Conservation (phyloP, 768 basidiomycete genomes). For the Tricholoma flavovirens region DNA sequence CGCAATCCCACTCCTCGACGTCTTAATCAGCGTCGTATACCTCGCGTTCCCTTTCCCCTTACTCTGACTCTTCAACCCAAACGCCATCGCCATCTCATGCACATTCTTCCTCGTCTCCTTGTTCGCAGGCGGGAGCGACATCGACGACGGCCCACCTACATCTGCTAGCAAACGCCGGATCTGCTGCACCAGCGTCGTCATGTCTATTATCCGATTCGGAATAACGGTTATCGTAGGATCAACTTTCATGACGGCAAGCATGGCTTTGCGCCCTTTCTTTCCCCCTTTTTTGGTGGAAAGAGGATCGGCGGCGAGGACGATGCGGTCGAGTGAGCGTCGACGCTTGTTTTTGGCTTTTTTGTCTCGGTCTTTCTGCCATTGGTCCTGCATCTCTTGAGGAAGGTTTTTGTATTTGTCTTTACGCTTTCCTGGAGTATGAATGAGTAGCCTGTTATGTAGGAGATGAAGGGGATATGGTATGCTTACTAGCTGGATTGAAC, state of each 20-base stretch:
- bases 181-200: constrained; percentile 61
- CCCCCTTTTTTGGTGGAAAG: constrained; percentile 56
- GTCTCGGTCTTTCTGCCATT: constrained; percentile 77
- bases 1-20: constrained; percentile 45
- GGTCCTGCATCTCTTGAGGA: constrained; percentile 52
- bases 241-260: constrained; percentile 48
- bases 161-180: constrained; percentile 67
- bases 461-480: not conserved
- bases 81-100: constrained; percentile 77
- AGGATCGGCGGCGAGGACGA: constrained; percentile 58
- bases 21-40: constrained; percentile 77
- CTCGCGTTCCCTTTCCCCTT: constrained; percentile 62
- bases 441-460: not conserved
- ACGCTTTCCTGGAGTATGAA: constrained; percentile 27
- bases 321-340: constrained; percentile 49
- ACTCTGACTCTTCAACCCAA: constrained; percentile 73
- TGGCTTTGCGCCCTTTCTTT: constrained; percentile 66
- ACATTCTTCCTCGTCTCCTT: constrained; percentile 66
- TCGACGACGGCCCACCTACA: constrained; percentile 39
- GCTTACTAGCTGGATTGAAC: constrained; percentile 49
- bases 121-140: constrained; percentile 76
- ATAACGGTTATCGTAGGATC: constrained; percentile 38
- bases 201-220: constrained; percentile 54
- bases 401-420: constrained; percentile 51
- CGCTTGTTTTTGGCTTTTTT: constrained; percentile 78